A percentile compares a stretch with the other conserved stretches of the same genome.
Evolutionary conservation across 202 grass and related monocot species (phyloP).

Genomic region (Setaria viridis): DNA sequence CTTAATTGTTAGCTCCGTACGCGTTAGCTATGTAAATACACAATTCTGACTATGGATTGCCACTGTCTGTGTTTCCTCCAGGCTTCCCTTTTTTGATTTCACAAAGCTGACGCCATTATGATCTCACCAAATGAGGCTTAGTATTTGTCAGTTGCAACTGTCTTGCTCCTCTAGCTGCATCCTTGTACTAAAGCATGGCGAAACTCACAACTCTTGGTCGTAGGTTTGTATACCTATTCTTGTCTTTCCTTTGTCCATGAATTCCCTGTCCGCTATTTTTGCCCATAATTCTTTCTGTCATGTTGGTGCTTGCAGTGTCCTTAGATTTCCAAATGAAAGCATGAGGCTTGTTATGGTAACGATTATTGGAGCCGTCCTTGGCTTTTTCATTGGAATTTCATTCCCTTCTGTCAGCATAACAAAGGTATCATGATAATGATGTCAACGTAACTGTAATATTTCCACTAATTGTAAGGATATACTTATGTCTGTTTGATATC

Average conservation of each 20-base stretch:
- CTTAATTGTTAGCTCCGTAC: background rate
- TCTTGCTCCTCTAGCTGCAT: slow-evolving; percentile 11
- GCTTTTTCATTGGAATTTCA: slow-evolving; percentile 89
- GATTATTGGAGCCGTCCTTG: slow-evolving; percentile 67
- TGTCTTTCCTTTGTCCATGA: background rate
- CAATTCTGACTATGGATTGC: background rate
- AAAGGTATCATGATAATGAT: slow-evolving; percentile 57
- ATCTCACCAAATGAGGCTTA: slow-evolving; percentile 34
- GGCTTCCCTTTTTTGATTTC: background rate
- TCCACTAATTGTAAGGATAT: slow-evolving; percentile 8
- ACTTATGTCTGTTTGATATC: slow-evolving; percentile 43
- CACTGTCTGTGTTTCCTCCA: background rate
- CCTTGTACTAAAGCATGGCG: slow-evolving; percentile 43
- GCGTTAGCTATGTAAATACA: background rate
- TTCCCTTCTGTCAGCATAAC: slow-evolving; percentile 83
- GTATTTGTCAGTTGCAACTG: background rate
- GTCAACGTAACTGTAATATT: background rate
- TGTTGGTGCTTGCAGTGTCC: slow-evolving; percentile 36
- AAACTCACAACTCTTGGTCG: slow-evolving; percentile 41
- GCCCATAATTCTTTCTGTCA: background rate
- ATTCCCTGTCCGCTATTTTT: background rate
- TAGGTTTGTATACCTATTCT: slow-evolving; percentile 47
- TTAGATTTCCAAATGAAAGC: slow-evolving; percentile 71
- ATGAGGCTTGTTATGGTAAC: slow-evolving; percentile 79
- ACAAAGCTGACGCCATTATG: slow-evolving; percentile 22